phyloP scores from a whole-genome alignment of 2,329 filamentous ascomycete species.

The Phialocephala subalpina region DNA sequence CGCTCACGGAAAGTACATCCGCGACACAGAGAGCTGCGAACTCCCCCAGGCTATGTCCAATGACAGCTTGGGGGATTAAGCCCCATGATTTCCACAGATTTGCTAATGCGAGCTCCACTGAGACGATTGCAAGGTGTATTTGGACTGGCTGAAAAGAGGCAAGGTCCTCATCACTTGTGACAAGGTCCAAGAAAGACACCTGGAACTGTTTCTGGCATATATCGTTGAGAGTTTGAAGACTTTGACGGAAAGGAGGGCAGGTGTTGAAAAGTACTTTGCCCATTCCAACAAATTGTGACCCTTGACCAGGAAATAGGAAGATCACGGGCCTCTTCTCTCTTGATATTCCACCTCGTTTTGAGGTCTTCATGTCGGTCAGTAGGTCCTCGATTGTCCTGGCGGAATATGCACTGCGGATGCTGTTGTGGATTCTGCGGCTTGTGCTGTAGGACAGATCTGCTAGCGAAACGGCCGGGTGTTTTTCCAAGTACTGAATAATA shows the following conservation, averaged over 20 bases:
- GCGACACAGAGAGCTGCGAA: constrained; percentile 76
- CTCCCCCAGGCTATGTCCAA: constrained; percentile 75
- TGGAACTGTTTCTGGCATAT: constrained; percentile 10
- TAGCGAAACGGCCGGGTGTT: constrained; percentile 19
- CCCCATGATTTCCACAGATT: constrained; percentile 63
- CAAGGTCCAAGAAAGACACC: constrained; percentile 7
- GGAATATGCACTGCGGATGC: constrained; percentile 60
- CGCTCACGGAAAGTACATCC: constrained; percentile 74
- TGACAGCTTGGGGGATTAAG: constrained; percentile 60
- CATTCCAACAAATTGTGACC: constrained; percentile 47
- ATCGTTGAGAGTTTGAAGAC: constrained; percentile 11
- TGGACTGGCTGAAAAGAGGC: background rate
- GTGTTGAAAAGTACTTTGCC: constrained; percentile 61
- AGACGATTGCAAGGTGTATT: constrained; percentile 60
- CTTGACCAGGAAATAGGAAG: constrained; percentile 20
- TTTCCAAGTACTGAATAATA: constrained; percentile 37
- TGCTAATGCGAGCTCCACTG: constrained; percentile 62
- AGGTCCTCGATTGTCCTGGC: constrained; percentile 33
- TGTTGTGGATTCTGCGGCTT: constrained; percentile 18
- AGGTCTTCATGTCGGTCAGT: background rate
- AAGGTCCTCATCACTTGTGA: background rate
- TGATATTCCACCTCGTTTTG: background rate
- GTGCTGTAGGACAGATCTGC: constrained; percentile 29
- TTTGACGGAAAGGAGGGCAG: constrained; percentile 45
- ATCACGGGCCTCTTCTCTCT: background rate